Percentiles rank a stretch among this genome's conserved stretches.
phyloP scores from a whole-genome alignment of 2,329 filamentous ascomycete genomes.

The Alternaria rosae region DNA sequence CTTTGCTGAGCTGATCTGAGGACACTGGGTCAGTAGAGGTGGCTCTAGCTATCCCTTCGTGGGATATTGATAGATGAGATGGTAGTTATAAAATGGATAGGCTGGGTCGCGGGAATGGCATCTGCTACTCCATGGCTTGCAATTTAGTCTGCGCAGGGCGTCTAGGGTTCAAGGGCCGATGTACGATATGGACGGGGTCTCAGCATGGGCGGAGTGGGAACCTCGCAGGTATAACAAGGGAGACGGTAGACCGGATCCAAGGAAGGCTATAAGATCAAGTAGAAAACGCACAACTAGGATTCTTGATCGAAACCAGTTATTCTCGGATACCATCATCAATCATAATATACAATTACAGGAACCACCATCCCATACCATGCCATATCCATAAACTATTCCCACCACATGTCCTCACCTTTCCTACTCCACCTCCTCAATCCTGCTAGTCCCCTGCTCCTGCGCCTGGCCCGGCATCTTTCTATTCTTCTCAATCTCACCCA shows the following conservation, averaged over 20 bases:
- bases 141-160: not conserved
- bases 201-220: not conserved
- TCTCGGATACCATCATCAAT: slow-evolving; percentile 11
- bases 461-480: slow-evolving; percentile 53
- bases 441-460: not conserved
- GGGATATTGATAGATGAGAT: not conserved
- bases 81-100: not conserved
- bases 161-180: not conserved
- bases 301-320: not conserved
- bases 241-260: not conserved
- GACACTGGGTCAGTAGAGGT: not conserved
- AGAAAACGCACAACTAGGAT: not conserved
- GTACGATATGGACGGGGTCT: not conserved
- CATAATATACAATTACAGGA: slow-evolving; percentile 19
- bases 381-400: not conserved
- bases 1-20: slow-evolving; percentile 62
- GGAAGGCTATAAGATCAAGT: not conserved
- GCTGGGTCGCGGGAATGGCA: not conserved
- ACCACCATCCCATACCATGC: not conserved
- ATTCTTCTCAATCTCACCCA: slow-evolving; percentile 70
- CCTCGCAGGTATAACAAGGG: not conserved
- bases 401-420: not conserved
- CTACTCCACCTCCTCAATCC: not conserved
- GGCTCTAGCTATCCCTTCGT: no score
- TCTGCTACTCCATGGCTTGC: not conserved